Evolutionary conservation across 2,329 filamentous ascomycete species (phyloP), one percentile per base, ranked within the genome.

Genomic region (Teratosphaeria destructans): DNA sequence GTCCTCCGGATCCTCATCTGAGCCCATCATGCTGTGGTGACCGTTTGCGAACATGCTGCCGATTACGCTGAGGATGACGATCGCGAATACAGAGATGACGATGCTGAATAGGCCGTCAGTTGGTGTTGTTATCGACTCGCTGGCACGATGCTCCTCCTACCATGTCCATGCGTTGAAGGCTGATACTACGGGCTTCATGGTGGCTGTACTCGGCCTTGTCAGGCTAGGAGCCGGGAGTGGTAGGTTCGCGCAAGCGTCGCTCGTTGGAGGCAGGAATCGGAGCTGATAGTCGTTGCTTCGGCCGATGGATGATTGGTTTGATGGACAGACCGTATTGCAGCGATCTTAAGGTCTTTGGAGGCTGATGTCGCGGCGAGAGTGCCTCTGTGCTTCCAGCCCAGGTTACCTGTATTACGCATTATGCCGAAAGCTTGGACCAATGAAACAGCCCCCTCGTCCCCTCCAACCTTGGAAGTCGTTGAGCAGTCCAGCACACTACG

Each of bases 161-260:
- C 89, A 93, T 77, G 83, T 87, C 89, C 89, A 93, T 53, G 57
- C 93, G 79, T 95, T 92, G 79, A 92, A 83, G 66, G 90, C 87
- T 72, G 90, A 88, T 68, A 97, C 89, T 73, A 97, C 81, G 67
- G 93, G 92, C 86, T 96, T 96, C 92, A 96, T 96, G 72, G 71
- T 84, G 79, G 52, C 26, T 53, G 56, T 52, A 49, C 26, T 56
- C 52, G 32, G 52, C 23, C 32, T 54, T 7, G 26, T n/a, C 16
- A 29, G 52, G 27, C 27, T 54, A 29, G 7, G 10, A 8, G 52
- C 52, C 27, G 52, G 23, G 3, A 29, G 52, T 54, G 52, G 27
- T 16, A 49, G 43, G 5, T 49, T 49, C 19, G 43, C 43, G 43
- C 43, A 49, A 23, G 16, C n/a, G 43, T 49, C 10, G 43, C n/a